Evolutionary conservation across 345 rosid species (phyloP), one percentile per base, ranked within the genome.

Genomic region (Linum tenue): DNA sequence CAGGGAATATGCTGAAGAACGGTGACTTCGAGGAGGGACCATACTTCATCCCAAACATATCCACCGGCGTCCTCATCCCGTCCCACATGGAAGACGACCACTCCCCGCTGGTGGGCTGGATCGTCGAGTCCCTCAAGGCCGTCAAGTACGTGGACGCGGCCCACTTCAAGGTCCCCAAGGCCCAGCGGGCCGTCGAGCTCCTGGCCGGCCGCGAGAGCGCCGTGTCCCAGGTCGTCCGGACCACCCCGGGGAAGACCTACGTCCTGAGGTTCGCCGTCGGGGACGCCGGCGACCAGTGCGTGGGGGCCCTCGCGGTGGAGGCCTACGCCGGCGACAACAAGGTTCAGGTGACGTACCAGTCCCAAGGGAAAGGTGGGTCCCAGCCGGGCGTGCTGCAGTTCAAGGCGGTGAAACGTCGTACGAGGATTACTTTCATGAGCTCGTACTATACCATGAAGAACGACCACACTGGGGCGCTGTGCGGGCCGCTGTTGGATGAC

Each of bases 1-100:
- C n/a, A n/a, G n/a, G 60, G 1, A 57, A 57, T 11, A 5, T 57
- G 37, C 1, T 57, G 60, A 57, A 57, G 37, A 57, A 57, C 12
- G 60, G 60, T 35, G 60, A 57, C 8, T 57, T 57, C 60, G 60
- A 57, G 60, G 60, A 57, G 22, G 60, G 60, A 0, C 60, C 60
- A 1, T 57, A 57, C 60, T 17, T 57, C 37, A 17, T 57, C 60
- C 38, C 38, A 12, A 57, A 57, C 60, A 17, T 37, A 57, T 9
- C 35, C 8, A n/a, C 37, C 3, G 60, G 60, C 4, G 60, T 57
- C 6, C 60, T 57, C 4, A 57, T 57, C 60, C 60, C 60, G 12
- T 11, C 60, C 60, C 35, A 57, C 60, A 17, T 57, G 36, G 60
- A 57, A 11, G 60, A 57, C 37, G 60, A 57, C 60, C 60, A 57